Base-by-base conservation (phyloP, 148 eudicot genomes). In the Limonium bicolor region DNA sequence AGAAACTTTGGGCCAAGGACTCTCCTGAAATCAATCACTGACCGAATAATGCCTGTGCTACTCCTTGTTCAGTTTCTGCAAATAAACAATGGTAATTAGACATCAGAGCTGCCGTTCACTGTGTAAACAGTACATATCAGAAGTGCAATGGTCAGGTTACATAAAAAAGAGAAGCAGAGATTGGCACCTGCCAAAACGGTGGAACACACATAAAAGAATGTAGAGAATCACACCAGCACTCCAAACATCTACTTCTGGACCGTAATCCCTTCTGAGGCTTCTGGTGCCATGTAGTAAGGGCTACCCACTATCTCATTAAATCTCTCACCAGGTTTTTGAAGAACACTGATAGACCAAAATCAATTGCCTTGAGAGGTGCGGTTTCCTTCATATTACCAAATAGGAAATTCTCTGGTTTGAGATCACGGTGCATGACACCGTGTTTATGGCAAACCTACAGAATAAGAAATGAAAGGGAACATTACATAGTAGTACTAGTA, bases 141-240 rank as follows among this genome's bases (percentile, higher is more conserved):
- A 34, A 19, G 54, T 36, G 34, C 28, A n/a, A n/a, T n/a, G n/a
- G n/a, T n/a, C n/a, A n/a, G n/a, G n/a, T n/a, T n/a, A n/a, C n/a
- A n/a, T n/a, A n/a, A n/a, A n/a, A n/a, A n/a, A n/a, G n/a, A n/a
- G n/a, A n/a, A n/a, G n/a, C n/a, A n/a, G n/a, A n/a, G n/a, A n/a
- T n/a, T n/a, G n/a, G n/a, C 61, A 82, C 96, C 96, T 28, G 96
- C 96, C 96, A 86, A 56, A 86, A 86, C 21, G 96, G 96, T 50
- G 96, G 96, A 66, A 86, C 96, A 51, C 94, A 67, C 96, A 86
- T 50, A 86, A 65, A 49, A 86, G 66, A 66, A 86, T 86, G 56
- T 86, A 82, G 18, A 86, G 85, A 69, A 86, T 76, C 32, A 86
- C 96, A 59, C 96, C 96, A 16, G 94, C 96, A 65, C 96, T 86